Base-by-base conservation (phyloP, 179 eudicot species). In the Pouteria campechiana region DNA sequence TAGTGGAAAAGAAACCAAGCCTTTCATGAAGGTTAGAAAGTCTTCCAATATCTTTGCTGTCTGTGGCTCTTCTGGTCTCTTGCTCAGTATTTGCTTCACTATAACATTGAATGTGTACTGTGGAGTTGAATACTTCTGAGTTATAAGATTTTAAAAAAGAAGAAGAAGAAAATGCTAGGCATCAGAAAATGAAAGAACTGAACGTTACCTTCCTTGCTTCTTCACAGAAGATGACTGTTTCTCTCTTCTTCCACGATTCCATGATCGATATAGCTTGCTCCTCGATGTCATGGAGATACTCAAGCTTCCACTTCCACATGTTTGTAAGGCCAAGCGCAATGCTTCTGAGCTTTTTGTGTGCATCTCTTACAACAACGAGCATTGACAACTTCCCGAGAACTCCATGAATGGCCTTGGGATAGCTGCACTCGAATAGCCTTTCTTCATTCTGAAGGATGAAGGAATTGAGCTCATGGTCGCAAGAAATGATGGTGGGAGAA, bases 51-150 rank as follows among this genome's bases (percentile, higher is more conserved):
- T 76, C 60, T 37, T 34, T 39, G 56, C 33, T 18, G 79, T 66
- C 22, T 69, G 40, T 41, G 76, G 67, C 48, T 76, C 74, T 37
- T 76, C 76, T 59, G 76, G 69, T 33, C 61, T 69, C 32, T 72
- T 64, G 10, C 79, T 72, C 29, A 76, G 71, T 15, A 76, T 76
- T 48, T 76, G 83, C 52, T 76, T 73, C 47, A 73, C 83, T 69
- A 76, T 73, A 43, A 76, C 79, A 73, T 73, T 69, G 74, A 76
- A 76, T 46, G 76, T 55, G 48, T 62, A 76, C 83, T 76, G 72
- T 32, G n/a, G n/a, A n/a, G n/a, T n/a, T n/a, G n/a, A n/a, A n/a
- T n/a, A n/a, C n/a, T n/a, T n/a, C 25, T 25, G 27, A 25, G 21
- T 7, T 29, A 21, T 10, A 7, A 25, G 36, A 22, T 34, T n/a